phyloP scores from a whole-genome alignment of 495 filamentous ascomycete genomes.

The Aspergillus kassunensis region DNA sequence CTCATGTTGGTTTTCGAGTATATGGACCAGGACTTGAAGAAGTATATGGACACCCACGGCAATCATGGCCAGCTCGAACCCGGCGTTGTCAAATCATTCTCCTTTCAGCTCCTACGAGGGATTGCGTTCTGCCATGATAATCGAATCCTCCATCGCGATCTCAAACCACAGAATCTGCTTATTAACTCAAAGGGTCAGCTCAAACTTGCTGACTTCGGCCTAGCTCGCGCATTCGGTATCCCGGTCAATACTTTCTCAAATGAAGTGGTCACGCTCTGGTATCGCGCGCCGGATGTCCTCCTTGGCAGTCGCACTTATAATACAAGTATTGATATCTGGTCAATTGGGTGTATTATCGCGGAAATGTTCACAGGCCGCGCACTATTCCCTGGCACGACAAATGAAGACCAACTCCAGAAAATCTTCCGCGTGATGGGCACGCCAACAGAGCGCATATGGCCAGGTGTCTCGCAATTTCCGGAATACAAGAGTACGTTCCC shows the following conservation, averaged over 20 bases:
- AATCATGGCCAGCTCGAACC: constrained; percentile 78
- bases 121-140: constrained; percentile 96
- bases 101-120: constrained; percentile 87
- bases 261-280: constrained; percentile 96
- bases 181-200: constrained; percentile 87
- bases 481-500: constrained; percentile 93
- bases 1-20: constrained; percentile 98
- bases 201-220: constrained; percentile 88
- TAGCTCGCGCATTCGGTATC: constrained; percentile 90
- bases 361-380: constrained; percentile 95
- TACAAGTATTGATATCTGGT: constrained; percentile 98
- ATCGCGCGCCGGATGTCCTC: constrained; percentile 88
- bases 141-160: constrained; percentile 85
- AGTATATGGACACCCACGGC: constrained; percentile 90
- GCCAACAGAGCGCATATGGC: constrained; percentile 86
- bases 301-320: constrained; percentile 89
- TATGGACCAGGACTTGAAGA: constrained; percentile 96
- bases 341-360: constrained; percentile 96
- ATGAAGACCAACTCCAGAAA: constrained; percentile 89
- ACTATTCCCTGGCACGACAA: constrained; percentile 89
- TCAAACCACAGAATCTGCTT: constrained; percentile 91
- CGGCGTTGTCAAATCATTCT: constrained; percentile 86
- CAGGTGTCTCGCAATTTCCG: constrained; percentile 78
- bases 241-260: constrained; percentile 98
- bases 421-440: constrained; percentile 98